A percentile compares a stretch with the other conserved stretches of the same genome.
phyloP scores from a whole-genome alignment of 345 rosid species.

The Ailanthus altissimus region DNA sequence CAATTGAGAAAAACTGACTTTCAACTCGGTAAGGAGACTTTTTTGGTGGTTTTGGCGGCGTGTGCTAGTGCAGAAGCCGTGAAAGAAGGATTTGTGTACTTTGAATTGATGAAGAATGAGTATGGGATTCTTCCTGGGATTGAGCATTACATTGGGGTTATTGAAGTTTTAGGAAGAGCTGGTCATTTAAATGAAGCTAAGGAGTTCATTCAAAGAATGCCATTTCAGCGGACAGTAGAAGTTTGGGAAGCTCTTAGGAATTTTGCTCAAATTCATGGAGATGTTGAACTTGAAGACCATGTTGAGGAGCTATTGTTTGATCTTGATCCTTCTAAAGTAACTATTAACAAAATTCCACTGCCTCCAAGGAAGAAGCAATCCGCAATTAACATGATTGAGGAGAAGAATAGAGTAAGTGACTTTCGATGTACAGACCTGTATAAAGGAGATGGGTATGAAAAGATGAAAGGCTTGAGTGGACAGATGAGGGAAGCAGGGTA shows the following conservation, averaged over 20 bases:
- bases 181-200: constrained; percentile 49
- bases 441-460: constrained; percentile 34
- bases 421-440: constrained; percentile 39
- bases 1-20: constrained; percentile 40
- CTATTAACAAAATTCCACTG: constrained; percentile 22
- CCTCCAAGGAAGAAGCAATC: constrained; percentile 44
- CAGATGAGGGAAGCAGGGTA: constrained; percentile 61
- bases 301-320: constrained; percentile 38
- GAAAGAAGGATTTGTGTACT: constrained; percentile 35
- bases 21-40: constrained; percentile 34
- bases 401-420: constrained; percentile 44
- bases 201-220: constrained; percentile 55
- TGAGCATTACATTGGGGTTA: constrained; percentile 44
- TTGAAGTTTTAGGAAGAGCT: constrained; percentile 42
- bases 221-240: constrained; percentile 37
- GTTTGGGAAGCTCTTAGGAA: constrained; percentile 41
- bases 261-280: constrained; percentile 53
- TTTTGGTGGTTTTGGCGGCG: constrained; percentile 36
- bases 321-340: constrained; percentile 34
- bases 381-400: constrained; percentile 52
- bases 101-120: constrained; percentile 42
- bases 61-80: constrained; percentile 49
- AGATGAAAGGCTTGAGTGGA: constrained; percentile 53
- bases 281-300: constrained; percentile 53
- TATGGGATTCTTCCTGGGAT: constrained; percentile 38